Base-by-base conservation (phyloP, 208 protist genomes). In the Leishmania tropica region DNA sequence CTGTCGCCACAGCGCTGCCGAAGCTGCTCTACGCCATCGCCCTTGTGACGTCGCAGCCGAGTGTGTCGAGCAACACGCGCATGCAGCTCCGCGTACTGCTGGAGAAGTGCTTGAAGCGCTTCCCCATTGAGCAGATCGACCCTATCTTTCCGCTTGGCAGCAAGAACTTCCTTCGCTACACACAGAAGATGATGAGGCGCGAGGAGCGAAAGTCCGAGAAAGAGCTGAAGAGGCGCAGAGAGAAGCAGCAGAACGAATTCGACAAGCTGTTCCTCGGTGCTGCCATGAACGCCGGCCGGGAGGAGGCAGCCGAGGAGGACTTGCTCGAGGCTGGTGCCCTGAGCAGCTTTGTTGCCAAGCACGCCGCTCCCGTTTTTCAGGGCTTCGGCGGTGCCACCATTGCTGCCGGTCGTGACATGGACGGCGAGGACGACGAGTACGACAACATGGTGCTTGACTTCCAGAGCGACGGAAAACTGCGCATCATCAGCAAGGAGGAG, bases 131-230 rank as follows among this genome's bases (percentile, higher is more conserved):
- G 64, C 78, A 85, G 68, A 85, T 97, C 64, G 93, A 97, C 64
- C 90, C 88, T n/a, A 88, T 96, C 37, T 97, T 97, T 78, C 94
- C 94, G 3, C 67, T 96, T 31, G 94, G 94, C 42, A 96, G 92
- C 74, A 95, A 95, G 79, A 95, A 95, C 62, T 97, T 97, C 76
- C 87, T 97, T 28, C 90, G 90, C 62, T 97, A 97, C 86, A 94
- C 91, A 31, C 82, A 95, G 60, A 94, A 91, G 74, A 97, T 97
- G 94, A 85, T 94, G 86, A 89, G 82, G 64, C 90, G 93, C 4
- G 91, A 96, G 74, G 87, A 96, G 87, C 94, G 94, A 83, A 96
- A 96, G 86, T 88, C 86, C 11, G 92, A 93, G 74, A 78, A 80
- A 11, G 92, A 93, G 65, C 80, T 95, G 42, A 88, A 89, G 77